Percentiles rank a stretch among this genome's conserved stretches.
Conservation (phyloP, 371 early-diverging fungal species). For the Nematocida sp. region DNA sequence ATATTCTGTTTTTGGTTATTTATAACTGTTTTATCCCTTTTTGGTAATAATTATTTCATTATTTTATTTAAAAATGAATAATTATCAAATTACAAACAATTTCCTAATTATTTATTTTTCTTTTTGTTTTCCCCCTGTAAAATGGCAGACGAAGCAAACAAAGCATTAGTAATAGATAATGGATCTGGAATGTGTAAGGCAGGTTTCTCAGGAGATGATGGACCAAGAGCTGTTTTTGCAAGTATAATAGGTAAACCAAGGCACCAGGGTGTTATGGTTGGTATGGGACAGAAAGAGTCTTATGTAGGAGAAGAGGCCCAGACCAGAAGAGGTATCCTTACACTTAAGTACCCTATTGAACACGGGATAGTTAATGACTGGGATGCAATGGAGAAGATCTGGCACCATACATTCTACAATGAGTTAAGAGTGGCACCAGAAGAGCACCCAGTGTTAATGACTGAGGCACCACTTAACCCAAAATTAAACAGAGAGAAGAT, state of each 20-base stretch:
- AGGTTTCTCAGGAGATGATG: conserved; percentile 99
- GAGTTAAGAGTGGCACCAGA: conserved; percentile 81
- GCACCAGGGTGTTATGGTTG: conserved; percentile 97
- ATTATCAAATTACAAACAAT: conserved; percentile 8
- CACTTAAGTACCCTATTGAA: conserved; percentile 97
- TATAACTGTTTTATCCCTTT: too few species aligned
- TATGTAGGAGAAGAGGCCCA: conserved; percentile 99
- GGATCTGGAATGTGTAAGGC: conserved; percentile 99
- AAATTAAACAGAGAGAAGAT: conserved; percentile 99
- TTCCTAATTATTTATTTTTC: conserved; percentile 52
- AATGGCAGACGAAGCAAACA: conserved; percentile 62
- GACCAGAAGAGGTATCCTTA: conserved; percentile 96
- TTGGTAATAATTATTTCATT: not conserved
- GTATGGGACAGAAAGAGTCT: conserved; percentile 99
- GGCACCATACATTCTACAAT: conserved; percentile 95
- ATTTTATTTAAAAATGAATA: not conserved
- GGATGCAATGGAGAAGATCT: conserved; percentile 99
- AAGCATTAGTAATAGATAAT: conserved; percentile 82
- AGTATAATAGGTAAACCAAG: conserved; percentile 98
- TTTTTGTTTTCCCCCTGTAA: conserved; percentile 53
- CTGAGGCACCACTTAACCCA: conserved; percentile 98
- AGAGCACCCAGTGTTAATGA: conserved; percentile 95
- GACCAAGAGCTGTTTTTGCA: conserved; percentile 94
- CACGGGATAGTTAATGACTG: conserved; percentile 99
- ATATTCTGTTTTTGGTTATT: too few species aligned